Base-by-base conservation (phyloP, 768 basidiomycete species). In the Chalciporus piperatus region DNA sequence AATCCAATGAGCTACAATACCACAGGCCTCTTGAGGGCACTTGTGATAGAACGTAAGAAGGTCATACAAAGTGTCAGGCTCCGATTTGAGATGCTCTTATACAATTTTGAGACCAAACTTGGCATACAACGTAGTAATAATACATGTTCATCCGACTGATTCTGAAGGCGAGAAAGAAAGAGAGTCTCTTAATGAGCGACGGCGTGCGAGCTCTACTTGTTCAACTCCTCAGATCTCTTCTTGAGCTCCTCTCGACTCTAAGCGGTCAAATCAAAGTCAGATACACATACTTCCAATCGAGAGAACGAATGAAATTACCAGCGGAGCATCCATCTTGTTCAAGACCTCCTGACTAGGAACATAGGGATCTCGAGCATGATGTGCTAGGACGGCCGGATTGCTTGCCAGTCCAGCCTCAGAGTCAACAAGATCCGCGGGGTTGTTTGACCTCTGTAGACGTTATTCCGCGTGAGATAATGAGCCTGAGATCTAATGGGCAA, bases 221-320 rank as follows among this genome's bases (percentile, higher is more conserved):
- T 81, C 49, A 82, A 59, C 58, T 77, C 74, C n/a, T 74, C 79
- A 1, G 72, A 63, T 42, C 72, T 68, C 40, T 70, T 75, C 47
- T 62, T 65, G 27, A 83, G 66, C 58, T 83, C 81, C 43, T 83
- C 81, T 20, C 70, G 74, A 50, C 73, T 78, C 82, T 83, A 50
- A 9, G 28, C 1, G 45, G 10, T 20, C 2, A 13, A 7, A 28
- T 58, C 37, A 41, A 16, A 37, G 54, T 17, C 17, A 28, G 40
- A 43, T 5, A 7, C 1, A 4, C 9, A 37, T 19, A 6, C 8
- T 5, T 3, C 14, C 3, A 7, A 6, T 5, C 6, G 33, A 35
- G 16, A n/a, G 27, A 19, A 30, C 7, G 22, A 22, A 3, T 65
- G 77, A 32, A 2, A 32, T 43, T 50, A 82, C 83, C 70, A 72